Evolutionary conservation across 805 yeast species (phyloP).

Genomic region (Nakazawaea sp.): DNA sequence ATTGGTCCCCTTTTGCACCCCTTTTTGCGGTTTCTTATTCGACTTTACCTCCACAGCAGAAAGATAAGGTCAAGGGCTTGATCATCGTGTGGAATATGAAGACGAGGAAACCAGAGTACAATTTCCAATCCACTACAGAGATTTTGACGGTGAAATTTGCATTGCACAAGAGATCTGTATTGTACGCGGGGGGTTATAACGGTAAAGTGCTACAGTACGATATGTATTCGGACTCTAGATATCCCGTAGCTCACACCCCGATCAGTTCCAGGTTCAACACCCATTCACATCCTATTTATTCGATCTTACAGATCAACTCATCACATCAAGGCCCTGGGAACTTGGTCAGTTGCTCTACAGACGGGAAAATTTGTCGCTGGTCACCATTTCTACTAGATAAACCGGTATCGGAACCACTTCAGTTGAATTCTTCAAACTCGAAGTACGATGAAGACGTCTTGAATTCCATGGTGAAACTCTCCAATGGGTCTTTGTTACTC

Average conservation of each 20-base stretch:
- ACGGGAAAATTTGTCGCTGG: slow-evolving; percentile 12
- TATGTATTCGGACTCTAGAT: slow-evolving; percentile 12
- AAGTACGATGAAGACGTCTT: slow-evolving; percentile 9
- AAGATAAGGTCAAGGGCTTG: slow-evolving; percentile 16
- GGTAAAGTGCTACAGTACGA: slow-evolving; percentile 36
- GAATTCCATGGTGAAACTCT: neutral
- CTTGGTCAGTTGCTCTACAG: slow-evolving; percentile 9
- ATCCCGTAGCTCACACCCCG: slow-evolving; percentile 6
- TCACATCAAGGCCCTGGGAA: neutral
- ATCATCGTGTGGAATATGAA: slow-evolving; percentile 22
- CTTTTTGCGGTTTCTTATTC: slow-evolving; percentile 13
- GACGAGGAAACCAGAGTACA: slow-evolving; percentile 22
- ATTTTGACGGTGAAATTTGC: slow-evolving; percentile 26
- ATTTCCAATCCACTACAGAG: slow-evolving; percentile 24
- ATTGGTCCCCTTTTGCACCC: slow-evolving; percentile 12
- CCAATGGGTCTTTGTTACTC: slow-evolving; percentile 6
- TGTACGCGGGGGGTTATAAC: slow-evolving; percentile 30
- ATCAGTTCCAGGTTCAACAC: slow-evolving; percentile 4
- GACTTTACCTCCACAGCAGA: slow-evolving; percentile 4
- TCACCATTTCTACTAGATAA: slow-evolving; percentile 10
- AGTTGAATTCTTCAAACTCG: neutral
- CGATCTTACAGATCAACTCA: slow-evolving; percentile 4
- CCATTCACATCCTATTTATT: slow-evolving; percentile 10
- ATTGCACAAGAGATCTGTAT: slow-evolving; percentile 18
- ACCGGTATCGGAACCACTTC: slow-evolving; percentile 3